These are phyloP conservation scores for Nitzschia sp. DNA, from an alignment of 108 stramenopile genomes.

Conservation along the genomic window DNA sequence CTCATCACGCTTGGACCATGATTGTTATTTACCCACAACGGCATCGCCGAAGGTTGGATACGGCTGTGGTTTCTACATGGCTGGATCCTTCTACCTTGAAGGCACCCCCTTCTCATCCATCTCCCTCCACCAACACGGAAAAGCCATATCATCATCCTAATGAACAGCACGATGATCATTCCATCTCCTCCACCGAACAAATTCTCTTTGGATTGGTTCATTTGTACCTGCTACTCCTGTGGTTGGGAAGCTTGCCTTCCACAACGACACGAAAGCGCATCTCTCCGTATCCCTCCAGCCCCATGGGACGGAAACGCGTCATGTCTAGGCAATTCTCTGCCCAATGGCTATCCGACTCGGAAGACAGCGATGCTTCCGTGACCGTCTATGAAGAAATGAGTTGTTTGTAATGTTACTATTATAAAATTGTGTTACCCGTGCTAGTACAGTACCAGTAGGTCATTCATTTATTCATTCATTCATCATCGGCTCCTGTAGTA, in stretches of 20 bases:
- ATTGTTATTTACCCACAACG: conserved; percentile 12
- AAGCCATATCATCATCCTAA: background rate
- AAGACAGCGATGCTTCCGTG: conserved; percentile 26
- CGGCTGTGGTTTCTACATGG: too few species aligned
- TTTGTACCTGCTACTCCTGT: conserved; percentile 70
- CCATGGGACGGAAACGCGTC: conserved; percentile 32
- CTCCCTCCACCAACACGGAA: background rate
- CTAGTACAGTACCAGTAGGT: too few species aligned
- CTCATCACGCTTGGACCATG: conserved; percentile 10
- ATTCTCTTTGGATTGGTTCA: conserved; percentile 71
- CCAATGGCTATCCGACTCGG: conserved; percentile 28
- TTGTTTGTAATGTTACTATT: too few species aligned
- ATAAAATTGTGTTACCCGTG: too few species aligned
- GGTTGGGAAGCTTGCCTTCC: conserved; percentile 77
- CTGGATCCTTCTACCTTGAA: too few species aligned
- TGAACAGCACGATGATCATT: conserved; percentile 1
- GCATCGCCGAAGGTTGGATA: background rate
- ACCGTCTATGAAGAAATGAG: background rate
- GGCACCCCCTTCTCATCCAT: too few species aligned
- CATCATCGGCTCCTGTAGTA: background rate
- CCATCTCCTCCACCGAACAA: conserved; percentile 52
- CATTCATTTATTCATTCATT: background rate
- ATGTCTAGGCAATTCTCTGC: background rate
- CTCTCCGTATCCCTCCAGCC: conserved; percentile 7
- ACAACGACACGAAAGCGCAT: conserved; percentile 47